Base-by-base conservation (phyloP, 202 grass and related monocot genomes). In the Digitaria exilis region DNA sequence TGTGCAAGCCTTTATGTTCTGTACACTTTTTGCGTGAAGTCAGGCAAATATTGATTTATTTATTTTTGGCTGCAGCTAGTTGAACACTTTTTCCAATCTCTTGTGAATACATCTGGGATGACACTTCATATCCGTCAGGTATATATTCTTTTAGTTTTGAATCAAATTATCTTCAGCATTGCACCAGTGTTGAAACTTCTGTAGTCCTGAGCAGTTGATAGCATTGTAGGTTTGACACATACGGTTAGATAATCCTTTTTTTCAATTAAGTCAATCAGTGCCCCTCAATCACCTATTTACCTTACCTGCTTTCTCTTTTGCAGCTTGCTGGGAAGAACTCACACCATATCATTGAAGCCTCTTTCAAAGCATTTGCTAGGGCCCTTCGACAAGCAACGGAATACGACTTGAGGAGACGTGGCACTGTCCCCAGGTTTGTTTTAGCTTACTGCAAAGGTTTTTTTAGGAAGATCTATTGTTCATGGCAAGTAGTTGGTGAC, bases 51-150 rank as follows among this genome's bases (percentile, higher is more conserved):
- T 50, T 76, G 31, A 49, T 82, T 84, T 71, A 17, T 51, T 76
- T 44, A 3, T 81, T 82, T n/a, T 85, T 90, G 52, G 28, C 86
- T 41, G 32, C 87, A 98, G 93, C 65, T 96, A 17, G 96, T 98
- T 80, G 96, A 98, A 62, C 96, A 98, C 76, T 92, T 98, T 45
- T 96, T 96, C 79, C 96, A 98, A 50, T 98, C 93, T 66, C 31
- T 96, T 32, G 93, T 87, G 55, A 98, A 98, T 80, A 98, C 96
- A 69, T 98, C 96, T 84, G 93, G 96, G 45, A 98, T 98, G 96
- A 98, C 93, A 2, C 93, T 98, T 87, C 96, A 98, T 75, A 96
- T 98, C 66, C 91, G 78, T 73, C 96, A 98, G 91, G 93, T 98
- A 83, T 71, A 71, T 76, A 9, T 14, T 85, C 11, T 21, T 73